Percentiles rank a stretch among this genome's conserved stretches.
These are phyloP conservation scores for Nosema granulosis DNA, from an alignment of 371 early-diverging fungal species.

Conservation along the genomic window DNA sequence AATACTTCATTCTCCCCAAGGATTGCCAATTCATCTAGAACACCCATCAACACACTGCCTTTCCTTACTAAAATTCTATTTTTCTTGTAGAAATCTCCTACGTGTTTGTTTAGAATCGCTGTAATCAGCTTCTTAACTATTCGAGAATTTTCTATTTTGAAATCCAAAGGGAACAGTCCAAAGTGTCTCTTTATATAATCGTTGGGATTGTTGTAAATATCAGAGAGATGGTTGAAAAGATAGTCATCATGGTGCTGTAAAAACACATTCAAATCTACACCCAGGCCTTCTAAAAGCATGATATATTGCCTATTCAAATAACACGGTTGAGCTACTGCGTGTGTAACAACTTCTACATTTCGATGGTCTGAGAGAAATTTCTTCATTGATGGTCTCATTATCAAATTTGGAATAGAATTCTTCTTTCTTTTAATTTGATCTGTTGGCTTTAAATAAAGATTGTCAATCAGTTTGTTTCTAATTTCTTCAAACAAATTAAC, in stretches of 20 bases:
- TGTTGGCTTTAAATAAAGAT: background rate
- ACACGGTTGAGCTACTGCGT: constrained; percentile 21
- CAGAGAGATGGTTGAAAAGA: constrained; percentile 4
- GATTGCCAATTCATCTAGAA: constrained; percentile 72
- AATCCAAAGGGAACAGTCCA: background rate
- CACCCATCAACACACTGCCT: constrained; percentile 72
- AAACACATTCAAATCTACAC: constrained; percentile 36
- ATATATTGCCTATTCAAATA: constrained; percentile 62
- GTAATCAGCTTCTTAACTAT: constrained; percentile 69
- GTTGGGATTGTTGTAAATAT: background rate
- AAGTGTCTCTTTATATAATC: constrained; percentile 22
- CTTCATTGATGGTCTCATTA: constrained; percentile 69
- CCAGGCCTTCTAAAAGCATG: constrained; percentile 49
- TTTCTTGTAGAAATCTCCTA: constrained; percentile 71
- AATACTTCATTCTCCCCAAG: constrained; percentile 72
- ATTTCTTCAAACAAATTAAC: no score
- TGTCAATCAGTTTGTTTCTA: no score
- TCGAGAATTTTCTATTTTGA: background rate
- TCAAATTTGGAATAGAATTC: background rate
- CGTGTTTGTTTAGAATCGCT: constrained; percentile 68
- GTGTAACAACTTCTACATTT: constrained; percentile 55
- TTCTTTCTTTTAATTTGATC: background rate
- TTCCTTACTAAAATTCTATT: constrained; percentile 71
- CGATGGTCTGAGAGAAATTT: constrained; percentile 71
- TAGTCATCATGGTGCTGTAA: constrained; percentile 36